These are phyloP conservation scores for Coemansia sp. DNA, from an alignment of 192 early-diverging fungal genomes.

Conservation along the genomic window DNA sequence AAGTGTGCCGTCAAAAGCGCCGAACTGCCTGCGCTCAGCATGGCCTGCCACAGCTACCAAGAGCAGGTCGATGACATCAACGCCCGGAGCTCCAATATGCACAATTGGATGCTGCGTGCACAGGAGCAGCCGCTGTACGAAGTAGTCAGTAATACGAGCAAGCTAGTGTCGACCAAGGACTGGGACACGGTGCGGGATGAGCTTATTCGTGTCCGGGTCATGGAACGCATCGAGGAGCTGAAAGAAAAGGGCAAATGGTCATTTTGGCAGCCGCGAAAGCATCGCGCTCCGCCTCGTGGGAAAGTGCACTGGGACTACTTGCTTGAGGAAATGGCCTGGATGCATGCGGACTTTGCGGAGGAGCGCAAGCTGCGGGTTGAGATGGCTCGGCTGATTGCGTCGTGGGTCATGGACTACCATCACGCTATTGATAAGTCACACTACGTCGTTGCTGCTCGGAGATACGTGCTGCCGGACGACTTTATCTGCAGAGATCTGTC, in stretches of 20 bases:
- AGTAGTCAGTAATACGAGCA: slow-evolving; percentile 20
- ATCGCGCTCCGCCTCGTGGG: slow-evolving; percentile 49
- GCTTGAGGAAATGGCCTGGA: slow-evolving; percentile 54
- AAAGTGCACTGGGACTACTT: slow-evolving; percentile 58
- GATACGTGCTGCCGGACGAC: slow-evolving; percentile 12
- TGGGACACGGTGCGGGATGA: slow-evolving; percentile 54
- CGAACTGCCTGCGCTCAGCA: slow-evolving; percentile 17
- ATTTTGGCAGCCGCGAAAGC: slow-evolving; percentile 52
- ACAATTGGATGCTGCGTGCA: slow-evolving; percentile 41
- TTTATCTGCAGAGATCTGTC: slow-evolving; percentile 12
- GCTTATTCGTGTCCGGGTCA: slow-evolving; percentile 36
- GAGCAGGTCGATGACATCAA: slow-evolving; percentile 38
- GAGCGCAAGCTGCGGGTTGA: slow-evolving; percentile 52
- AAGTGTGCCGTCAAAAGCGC: slow-evolving; percentile 11
- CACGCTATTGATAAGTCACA: slow-evolving; percentile 40
- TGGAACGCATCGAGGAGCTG: slow-evolving; percentile 54
- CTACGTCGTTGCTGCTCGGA: slow-evolving; percentile 31
- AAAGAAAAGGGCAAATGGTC: slow-evolving; percentile 52
- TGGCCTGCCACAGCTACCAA: slow-evolving; percentile 21
- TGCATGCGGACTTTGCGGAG: slow-evolving; percentile 53
- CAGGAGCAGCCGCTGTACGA: slow-evolving; percentile 48
- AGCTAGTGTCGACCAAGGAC: slow-evolving; percentile 38
- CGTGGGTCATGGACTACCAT: slow-evolving; percentile 56
- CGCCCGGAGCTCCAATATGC: slow-evolving; percentile 33
- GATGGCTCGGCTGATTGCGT: slow-evolving; percentile 35